Base-by-base conservation (phyloP, 495 filamentous ascomycete genomes). In the Penicillium turbatum region DNA sequence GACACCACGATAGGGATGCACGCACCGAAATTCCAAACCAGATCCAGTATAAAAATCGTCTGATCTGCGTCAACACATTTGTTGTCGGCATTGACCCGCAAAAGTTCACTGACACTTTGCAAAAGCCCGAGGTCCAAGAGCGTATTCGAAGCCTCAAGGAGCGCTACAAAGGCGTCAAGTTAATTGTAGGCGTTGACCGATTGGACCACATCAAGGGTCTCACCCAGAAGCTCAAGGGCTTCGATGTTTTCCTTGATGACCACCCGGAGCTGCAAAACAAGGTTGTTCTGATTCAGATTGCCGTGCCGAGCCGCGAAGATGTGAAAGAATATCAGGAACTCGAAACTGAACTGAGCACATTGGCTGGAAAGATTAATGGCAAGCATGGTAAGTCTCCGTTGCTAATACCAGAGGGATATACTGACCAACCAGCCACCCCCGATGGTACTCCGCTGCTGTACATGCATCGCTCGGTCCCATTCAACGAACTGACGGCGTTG, bases 321-420 rank as follows among this genome's bases (percentile, higher is more conserved):
- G 92, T 97, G 40, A 92, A 96, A 67, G 92, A 96, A 65, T 96
- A 97, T 64, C 89, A 96, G 68, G 93, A 96, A 56, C 76, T 97
- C 13, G 83, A 92, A 16, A 86, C 85, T 13, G 86, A 93, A n/a
- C 83, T 96, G 51, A 91, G 92, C 60, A 90, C 92, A 62, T 77
- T 95, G 1, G 90, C 95, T 11, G 92, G 92, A 4, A 81, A 90
- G 54, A 96, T 97, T 59, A 96, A 95, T 61, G 92, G 92, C 42
- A 86, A 82, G 62, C 64, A 76, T 49, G 59, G 59, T 64, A 41
- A 44, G 26, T 32, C 1, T 35, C 49, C 8, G 11, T 6, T 16
- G 5, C n/a, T 2, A 6, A 41, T 39, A 15, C 27, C 24, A 8
- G 19, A 16, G n/a, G 2, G 21, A 24, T n/a, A 44, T 27, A 56